These are phyloP conservation scores for Juglanconis juglandina DNA, from an alignment of 2,329 filamentous ascomycete species.

Conservation along the genomic window DNA sequence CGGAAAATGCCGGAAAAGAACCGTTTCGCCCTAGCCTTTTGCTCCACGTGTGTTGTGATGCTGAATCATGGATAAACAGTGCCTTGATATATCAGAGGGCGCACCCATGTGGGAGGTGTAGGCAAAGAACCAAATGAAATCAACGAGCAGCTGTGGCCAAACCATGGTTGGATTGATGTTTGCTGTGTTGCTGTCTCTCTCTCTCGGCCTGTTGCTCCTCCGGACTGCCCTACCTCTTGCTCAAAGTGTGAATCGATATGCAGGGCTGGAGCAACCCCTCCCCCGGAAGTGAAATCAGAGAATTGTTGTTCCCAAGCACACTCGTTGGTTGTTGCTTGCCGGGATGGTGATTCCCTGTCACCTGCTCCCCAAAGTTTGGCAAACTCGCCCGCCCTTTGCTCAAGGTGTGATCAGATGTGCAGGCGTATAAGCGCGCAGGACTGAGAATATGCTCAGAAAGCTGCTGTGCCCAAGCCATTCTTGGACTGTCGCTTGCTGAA, in stretches of 20 bases:
- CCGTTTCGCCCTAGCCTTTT: not conserved
- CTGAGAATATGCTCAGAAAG: conserved; percentile 55
- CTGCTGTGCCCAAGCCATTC: conserved; percentile 78
- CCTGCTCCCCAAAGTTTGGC: no score
- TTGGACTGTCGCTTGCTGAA: conserved; percentile 95
- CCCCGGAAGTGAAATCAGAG: no score
- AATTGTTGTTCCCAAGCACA: no score
- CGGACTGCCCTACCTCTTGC: no score
- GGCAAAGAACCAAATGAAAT: not conserved
- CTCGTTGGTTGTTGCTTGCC: no score
- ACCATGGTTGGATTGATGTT: not conserved
- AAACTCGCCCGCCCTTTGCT: not conserved
- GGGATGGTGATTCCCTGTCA: no score
- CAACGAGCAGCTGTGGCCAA: not conserved
- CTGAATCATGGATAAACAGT: not conserved
- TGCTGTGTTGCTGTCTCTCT: no score
- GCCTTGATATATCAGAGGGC: not conserved
- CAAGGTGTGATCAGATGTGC: conserved; percentile 1
- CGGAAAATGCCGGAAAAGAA: conserved; percentile 15
- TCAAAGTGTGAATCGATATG: no score
- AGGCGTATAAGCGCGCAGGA: not conserved
- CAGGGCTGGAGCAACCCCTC: no score
- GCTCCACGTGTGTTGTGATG: not conserved
- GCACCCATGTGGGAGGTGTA: not conserved
- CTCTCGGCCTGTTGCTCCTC: no score